phyloP scores from a whole-genome alignment of 2,329 filamentous ascomycete genomes.

The Fusarium succisae region DNA sequence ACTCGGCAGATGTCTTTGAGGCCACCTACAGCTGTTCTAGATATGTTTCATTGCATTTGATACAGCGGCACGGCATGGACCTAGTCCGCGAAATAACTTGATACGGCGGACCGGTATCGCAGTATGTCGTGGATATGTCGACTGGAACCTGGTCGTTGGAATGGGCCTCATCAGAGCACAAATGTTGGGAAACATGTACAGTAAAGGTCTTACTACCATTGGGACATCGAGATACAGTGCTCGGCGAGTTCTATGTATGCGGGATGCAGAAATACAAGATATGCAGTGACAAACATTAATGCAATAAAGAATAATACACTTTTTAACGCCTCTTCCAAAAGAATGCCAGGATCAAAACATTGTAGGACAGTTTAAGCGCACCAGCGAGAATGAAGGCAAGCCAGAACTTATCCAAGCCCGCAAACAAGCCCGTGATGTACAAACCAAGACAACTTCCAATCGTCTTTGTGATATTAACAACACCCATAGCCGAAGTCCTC shows the following conservation, averaged over 20 bases:
- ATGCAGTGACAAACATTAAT: accelerated
- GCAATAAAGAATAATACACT: neutral
- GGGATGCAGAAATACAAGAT: neutral
- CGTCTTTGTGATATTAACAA: conserved; percentile 39
- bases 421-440: conserved; percentile 32
- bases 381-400: conserved; percentile 36
- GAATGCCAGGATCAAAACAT: conserved; percentile 35
- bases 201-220: neutral
- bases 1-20: neutral
- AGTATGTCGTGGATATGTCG: neutral
- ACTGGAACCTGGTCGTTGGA: neutral
- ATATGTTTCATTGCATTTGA: neutral
- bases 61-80: neutral
- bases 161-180: neutral
- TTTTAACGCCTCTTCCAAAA: conserved; percentile 35
- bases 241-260: neutral
- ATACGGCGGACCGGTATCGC: neutral
- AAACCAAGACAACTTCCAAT: conserved; percentile 34
- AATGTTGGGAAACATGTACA: neutral
- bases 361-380: conserved; percentile 27
- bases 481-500: conserved; percentile 37
- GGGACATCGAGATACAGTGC: accelerated
- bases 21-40: neutral
- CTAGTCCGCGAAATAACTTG: neutral
- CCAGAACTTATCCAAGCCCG: conserved; percentile 34